Conservation (phyloP, 2,329 filamentous ascomycete genomes). For the Diaporthe ampelina region DNA sequence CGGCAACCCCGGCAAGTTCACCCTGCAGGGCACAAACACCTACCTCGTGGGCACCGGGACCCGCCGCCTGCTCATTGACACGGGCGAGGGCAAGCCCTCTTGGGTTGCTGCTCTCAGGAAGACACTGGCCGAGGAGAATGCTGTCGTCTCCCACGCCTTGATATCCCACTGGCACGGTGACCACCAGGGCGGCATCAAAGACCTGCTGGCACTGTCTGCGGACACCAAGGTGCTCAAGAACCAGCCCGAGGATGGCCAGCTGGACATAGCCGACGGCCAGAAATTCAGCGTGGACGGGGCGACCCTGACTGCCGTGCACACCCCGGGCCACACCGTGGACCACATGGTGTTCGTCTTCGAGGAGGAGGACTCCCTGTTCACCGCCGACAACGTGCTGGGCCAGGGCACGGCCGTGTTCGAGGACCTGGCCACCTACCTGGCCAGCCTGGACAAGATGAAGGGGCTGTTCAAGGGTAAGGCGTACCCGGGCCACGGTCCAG, state of each 20-base stretch:
- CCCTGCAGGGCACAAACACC: conserved; percentile 88
- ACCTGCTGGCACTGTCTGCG: conserved; percentile 76
- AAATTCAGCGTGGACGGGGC: conserved; percentile 65
- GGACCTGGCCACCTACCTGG: conserved; percentile 73
- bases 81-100: conserved; percentile 82
- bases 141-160: conserved; percentile 76
- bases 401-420: conserved; percentile 83
- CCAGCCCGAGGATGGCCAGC: conserved; percentile 58
- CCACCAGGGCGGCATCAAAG: conserved; percentile 81
- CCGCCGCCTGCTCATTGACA: conserved; percentile 86
- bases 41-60: conserved; percentile 87
- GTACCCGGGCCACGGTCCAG: conserved; percentile 90
- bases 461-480: conserved; percentile 74
- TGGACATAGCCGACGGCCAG: conserved; percentile 61
- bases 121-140: conserved; percentile 76
- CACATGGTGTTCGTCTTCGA: conserved; percentile 75
- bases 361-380: conserved; percentile 79
- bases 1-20: conserved; percentile 89
- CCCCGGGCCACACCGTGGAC: conserved; percentile 79
- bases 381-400: conserved; percentile 81
- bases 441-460: conserved; percentile 72
- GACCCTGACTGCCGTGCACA: conserved; percentile 73
- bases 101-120: conserved; percentile 79
- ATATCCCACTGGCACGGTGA: conserved; percentile 96
- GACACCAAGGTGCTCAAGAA: conserved; percentile 73